Evolutionary conservation across 1,139 yeast genomes (phyloP).

Genomic region (Diutina scorzettiae): DNA sequence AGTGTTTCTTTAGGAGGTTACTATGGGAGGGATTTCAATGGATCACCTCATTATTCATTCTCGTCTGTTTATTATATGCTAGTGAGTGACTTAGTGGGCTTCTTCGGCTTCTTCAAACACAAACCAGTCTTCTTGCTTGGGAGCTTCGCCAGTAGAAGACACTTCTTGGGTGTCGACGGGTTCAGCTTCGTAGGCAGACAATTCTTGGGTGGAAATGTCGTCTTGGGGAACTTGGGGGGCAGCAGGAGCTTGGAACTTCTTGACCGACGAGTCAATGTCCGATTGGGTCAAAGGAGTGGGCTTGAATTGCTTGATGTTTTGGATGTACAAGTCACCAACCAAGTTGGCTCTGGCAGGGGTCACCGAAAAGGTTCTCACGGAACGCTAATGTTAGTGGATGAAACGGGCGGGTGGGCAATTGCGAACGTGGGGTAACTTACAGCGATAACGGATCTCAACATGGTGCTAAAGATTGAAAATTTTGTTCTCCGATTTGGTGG

Average conservation of each 20-base stretch:
- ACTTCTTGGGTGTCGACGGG: constrained; percentile 59
- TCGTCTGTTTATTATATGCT: too few relatives aligned
- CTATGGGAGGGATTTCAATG: too few relatives aligned
- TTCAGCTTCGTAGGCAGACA: constrained; percentile 62
- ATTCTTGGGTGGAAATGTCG: constrained; percentile 65
- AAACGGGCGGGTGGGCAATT: too few relatives aligned
- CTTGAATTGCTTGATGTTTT: constrained; percentile 80
- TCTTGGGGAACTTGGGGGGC: constrained; percentile 63
- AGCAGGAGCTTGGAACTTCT: constrained; percentile 69
- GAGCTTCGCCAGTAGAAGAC: constrained; percentile 27
- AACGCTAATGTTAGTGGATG: constrained; percentile 13
- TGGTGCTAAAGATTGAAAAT: constrained; percentile 3
- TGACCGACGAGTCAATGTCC: constrained; percentile 71
- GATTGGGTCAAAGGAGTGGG: constrained; percentile 63
- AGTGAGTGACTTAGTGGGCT: constrained; percentile 12
- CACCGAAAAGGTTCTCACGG: constrained; percentile 28
- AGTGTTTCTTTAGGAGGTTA: too few relatives aligned
- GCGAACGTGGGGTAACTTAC: background rate
- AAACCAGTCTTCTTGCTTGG: constrained; percentile 66
- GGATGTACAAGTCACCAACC: constrained; percentile 76
- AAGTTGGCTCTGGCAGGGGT: constrained; percentile 45
- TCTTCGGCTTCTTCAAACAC: constrained; percentile 64
- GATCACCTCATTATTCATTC: too few relatives aligned
- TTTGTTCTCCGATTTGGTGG: constrained; percentile 5
- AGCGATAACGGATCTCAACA: constrained; percentile 6